These are phyloP conservation scores for Penicillium pancosmium DNA, from an alignment of 495 filamentous ascomycete genomes.

Conservation along the genomic window DNA sequence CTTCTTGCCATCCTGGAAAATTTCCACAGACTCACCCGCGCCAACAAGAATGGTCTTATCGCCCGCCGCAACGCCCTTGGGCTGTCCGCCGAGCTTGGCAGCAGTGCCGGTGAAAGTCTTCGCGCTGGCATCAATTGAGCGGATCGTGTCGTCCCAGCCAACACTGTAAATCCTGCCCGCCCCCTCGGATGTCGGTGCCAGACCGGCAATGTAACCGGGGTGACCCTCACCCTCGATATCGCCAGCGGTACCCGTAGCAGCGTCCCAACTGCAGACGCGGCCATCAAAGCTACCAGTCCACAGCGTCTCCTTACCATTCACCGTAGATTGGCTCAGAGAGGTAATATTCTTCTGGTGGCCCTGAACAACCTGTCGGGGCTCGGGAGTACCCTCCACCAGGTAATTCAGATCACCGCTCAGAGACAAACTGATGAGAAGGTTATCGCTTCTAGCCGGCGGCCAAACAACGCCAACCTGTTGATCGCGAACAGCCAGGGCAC, in stretches of 20 bases:
- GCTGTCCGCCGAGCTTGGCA: constrained; percentile 60
- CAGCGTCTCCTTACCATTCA: constrained; percentile 55
- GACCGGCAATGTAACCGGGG: constrained; percentile 78
- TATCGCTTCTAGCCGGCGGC: constrained; percentile 81
- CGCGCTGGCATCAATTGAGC: constrained; percentile 66
- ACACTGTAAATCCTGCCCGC: constrained; percentile 74
- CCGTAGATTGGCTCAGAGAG: constrained; percentile 59
- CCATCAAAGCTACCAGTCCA: constrained; percentile 94
- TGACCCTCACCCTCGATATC: constrained; percentile 77
- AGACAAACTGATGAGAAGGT: constrained; percentile 84
- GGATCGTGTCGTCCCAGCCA: constrained; percentile 93
- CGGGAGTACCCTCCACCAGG: constrained; percentile 66
- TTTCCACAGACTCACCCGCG: constrained; percentile 64
- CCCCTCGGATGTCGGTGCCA: constrained; percentile 59
- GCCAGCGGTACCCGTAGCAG: constrained; percentile 63
- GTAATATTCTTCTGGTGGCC: constrained; percentile 97
- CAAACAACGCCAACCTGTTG: constrained; percentile 96
- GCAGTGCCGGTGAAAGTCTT: constrained; percentile 60
- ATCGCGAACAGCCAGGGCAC: constrained; percentile 68
- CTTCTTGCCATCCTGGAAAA: constrained; percentile 60
- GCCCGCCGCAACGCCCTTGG: constrained; percentile 57
- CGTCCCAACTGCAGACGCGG: constrained; percentile 79
- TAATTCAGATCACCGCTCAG: constrained; percentile 92
- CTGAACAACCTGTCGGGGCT: constrained; percentile 71
- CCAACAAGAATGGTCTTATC: constrained; percentile 62